Base-by-base conservation (phyloP, 306 rosid genomes). In the Oxytropis ochrocephala region DNA sequence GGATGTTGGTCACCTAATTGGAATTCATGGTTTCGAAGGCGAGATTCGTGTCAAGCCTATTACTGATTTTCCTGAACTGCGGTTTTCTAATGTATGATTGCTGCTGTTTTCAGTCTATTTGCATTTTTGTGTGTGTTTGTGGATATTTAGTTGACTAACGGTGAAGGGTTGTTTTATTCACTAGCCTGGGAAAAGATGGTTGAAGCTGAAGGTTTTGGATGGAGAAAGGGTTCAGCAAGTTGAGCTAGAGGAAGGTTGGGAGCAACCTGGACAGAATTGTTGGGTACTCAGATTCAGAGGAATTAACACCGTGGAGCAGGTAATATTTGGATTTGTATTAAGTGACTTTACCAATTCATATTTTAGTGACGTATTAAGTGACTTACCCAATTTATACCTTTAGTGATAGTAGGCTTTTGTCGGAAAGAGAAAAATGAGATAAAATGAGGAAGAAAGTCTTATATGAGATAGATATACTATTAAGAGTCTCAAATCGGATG, bases 141-240 rank as follows among this genome's bases (percentile, higher is more conserved):
- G 41, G 17, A 42, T 41, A n/a, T 47, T 8, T 7, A 47, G 14
- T 21, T 68, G 27, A 51, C 43, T 60, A 33, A 67, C 11, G 0
- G 39, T 69, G 52, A 10, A 27, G 17, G 16, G 54, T 49, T 14
- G 63, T 51, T 83, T 58, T n/a, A 18, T 68, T 59, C 27, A 42
- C 39, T 64, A 93, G 97, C 96, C 96, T 68, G 97, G 99, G 44
- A 88, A 65, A 77, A 87, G 96, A 83, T 94, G 96, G 96, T 69
- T 91, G 83, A 89, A 79, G 81, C 94, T 86, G 48, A 85, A 50
- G 54, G 66, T 72, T 76, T 77, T 27, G 24, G 89, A 92, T 24
- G 81, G 39, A 54, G 95, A 94, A 72, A 76, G 18, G 12, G 60
- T 94, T 73, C 81, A 66, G 58, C 86, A 90, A 73, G 79, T 94